Percentiles rank a stretch among this genome's conserved stretches.
These are phyloP conservation scores for Avicennia marina DNA, from an alignment of 257 asterid species.

Conservation along the genomic window DNA sequence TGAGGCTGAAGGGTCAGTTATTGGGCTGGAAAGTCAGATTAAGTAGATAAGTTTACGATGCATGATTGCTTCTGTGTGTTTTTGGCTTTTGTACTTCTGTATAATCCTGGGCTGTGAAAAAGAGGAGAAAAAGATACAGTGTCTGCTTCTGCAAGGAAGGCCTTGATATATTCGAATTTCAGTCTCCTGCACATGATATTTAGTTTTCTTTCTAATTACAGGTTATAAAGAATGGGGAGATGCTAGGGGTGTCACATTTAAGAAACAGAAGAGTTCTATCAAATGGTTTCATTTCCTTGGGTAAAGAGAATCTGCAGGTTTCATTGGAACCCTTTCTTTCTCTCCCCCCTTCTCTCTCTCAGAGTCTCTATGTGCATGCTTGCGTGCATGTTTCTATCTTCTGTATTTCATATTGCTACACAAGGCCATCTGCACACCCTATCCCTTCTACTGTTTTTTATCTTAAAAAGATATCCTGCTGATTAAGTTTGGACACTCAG, in stretches of 20 bases:
- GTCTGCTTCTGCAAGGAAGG: constrained; percentile 4
- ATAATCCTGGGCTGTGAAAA: neutral
- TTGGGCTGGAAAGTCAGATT: constrained; percentile 1
- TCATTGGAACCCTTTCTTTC: constrained; percentile 2
- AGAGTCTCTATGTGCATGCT: neutral
- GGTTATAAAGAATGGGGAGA: constrained; percentile 99
- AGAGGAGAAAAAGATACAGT: neutral
- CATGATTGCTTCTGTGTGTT: neutral
- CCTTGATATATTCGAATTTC: neutral
- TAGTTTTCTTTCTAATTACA: constrained; percentile 23
- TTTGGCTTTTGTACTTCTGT: neutral
- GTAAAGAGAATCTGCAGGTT: constrained; percentile 95
- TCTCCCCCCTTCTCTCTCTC: constrained; percentile 10
- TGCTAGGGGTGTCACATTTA: constrained; percentile 97
- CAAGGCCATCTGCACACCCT: too few relatives aligned
- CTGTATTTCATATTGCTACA: too few relatives aligned
- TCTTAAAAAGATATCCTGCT: constrained; percentile 19
- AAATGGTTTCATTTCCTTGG: constrained; percentile 78
- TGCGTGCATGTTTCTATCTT: too few relatives aligned
- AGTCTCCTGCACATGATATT: too few relatives aligned
- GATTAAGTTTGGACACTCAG: constrained; percentile 40
- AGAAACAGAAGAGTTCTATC: constrained; percentile 90
- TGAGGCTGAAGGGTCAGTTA: neutral
- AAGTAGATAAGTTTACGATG: neutral
- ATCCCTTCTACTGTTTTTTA: constrained; percentile 11